phyloP scores from a whole-genome alignment of 1,139 yeast genomes.

The Protomyces gravidus region DNA sequence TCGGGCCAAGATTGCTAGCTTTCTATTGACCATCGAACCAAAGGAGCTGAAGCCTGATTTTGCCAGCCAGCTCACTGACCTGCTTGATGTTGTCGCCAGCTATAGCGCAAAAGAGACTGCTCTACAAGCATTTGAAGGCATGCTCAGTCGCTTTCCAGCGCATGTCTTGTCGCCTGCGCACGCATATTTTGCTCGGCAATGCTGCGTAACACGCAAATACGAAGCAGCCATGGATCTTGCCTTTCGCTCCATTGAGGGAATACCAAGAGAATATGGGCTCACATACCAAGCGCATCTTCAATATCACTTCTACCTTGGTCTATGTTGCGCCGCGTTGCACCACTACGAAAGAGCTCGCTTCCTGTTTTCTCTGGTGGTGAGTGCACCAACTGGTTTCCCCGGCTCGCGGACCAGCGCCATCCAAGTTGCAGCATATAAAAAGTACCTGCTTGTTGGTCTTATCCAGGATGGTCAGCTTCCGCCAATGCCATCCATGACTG shows the following conservation, averaged over 20 bases:
- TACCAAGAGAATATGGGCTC: constrained; percentile 11
- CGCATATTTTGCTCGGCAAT: constrained; percentile 1
- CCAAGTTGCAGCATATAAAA: constrained; percentile 33
- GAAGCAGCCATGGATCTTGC: constrained; percentile 4
- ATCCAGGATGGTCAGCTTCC: constrained; percentile 30
- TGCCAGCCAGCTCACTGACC: neutral
- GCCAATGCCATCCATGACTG: constrained; percentile 1
- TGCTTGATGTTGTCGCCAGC: constrained; percentile 1
- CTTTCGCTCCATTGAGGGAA: constrained; percentile 1
- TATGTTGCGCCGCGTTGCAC: constrained; percentile 33
- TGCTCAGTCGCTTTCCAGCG: constrained; percentile 4
- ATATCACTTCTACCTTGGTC: constrained; percentile 37
- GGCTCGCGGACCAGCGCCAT: constrained; percentile 24
- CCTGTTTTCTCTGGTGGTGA: constrained; percentile 35
- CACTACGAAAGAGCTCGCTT: constrained; percentile 36
- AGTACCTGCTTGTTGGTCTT: constrained; percentile 31
- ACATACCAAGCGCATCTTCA: constrained; percentile 32
- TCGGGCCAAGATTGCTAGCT: neutral
- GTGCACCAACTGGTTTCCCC: constrained; percentile 24
- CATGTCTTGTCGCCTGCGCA: constrained; percentile 14
- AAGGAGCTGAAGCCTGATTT: neutral
- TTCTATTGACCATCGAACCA: neutral
- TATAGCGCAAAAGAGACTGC: neutral
- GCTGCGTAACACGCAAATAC: constrained; percentile 5
- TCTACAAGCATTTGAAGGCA: neutral